These are phyloP conservation scores for Exidia glandulosa DNA, from an alignment of 768 basidiomycete genomes.

Conservation along the genomic window DNA sequence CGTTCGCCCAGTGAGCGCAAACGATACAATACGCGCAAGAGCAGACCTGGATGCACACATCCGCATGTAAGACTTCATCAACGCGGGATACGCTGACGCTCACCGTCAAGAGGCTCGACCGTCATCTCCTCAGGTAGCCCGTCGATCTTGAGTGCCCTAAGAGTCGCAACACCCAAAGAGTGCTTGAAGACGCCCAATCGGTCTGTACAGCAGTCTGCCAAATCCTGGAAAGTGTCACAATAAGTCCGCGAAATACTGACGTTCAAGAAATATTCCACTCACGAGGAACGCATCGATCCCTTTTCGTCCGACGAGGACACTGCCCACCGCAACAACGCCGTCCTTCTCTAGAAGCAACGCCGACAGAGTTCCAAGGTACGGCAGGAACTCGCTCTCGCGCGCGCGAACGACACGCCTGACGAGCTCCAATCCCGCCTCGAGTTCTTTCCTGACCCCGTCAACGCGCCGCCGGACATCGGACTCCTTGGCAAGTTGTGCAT, in stretches of 20 bases:
- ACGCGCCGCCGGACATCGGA: constrained; percentile 53
- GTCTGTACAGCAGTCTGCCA: constrained; percentile 63
- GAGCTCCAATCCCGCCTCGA: constrained; percentile 62
- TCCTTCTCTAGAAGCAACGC: constrained; percentile 40
- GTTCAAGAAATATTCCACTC: constrained; percentile 20
- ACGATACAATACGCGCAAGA: constrained; percentile 78
- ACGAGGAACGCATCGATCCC: constrained; percentile 78
- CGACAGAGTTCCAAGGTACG: constrained; percentile 47
- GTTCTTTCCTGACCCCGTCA: constrained; percentile 33
- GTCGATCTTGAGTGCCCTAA: constrained; percentile 57
- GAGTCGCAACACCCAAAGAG: constrained; percentile 76
- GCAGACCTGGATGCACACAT: too few relatives aligned
- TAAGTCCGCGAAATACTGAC: neutral
- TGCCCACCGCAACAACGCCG: constrained; percentile 51
- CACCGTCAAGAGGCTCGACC: constrained; percentile 59
- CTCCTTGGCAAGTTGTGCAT: constrained; percentile 78
- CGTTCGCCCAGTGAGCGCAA: constrained; percentile 74
- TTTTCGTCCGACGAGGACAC: constrained; percentile 45
- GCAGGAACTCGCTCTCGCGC: constrained; percentile 39
- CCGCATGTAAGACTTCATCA: neutral
- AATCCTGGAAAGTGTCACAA: constrained; percentile 32
- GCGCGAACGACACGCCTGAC: constrained; percentile 49
- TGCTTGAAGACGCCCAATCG: constrained; percentile 55
- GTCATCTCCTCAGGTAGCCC: constrained; percentile 62
- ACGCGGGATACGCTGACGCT: constrained; percentile 11